Evolutionary conservation across 2,329 filamentous ascomycete genomes (phyloP).

Genomic region (Colletotrichum lindemuthianum): DNA sequence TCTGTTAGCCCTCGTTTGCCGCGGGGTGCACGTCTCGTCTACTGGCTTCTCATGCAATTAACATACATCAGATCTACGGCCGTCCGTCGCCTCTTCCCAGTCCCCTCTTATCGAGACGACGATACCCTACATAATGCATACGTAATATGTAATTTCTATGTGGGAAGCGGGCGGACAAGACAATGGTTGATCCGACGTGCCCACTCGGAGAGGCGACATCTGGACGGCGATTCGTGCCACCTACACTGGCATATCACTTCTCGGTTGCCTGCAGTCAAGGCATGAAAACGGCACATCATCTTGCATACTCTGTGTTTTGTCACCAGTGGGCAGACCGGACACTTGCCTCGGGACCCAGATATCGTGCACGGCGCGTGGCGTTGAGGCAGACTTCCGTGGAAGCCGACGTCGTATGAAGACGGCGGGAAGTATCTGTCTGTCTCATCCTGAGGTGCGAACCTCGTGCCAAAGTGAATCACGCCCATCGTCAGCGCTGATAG

Average conservation of each 20-base stretch:
- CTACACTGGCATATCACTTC: conserved; percentile 7
- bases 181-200: conserved; percentile 24
- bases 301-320: conserved; percentile 32
- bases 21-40: conserved; percentile 26
- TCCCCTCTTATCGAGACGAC: conserved; percentile 5
- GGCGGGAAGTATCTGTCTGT: conserved; percentile 15
- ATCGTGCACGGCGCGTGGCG: conserved; percentile 13
- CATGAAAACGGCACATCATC: conserved; percentile 39
- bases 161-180: conserved; percentile 8
- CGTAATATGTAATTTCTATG: not conserved
- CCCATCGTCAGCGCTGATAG: conserved; percentile 18
- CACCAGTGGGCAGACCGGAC: conserved; percentile 3
- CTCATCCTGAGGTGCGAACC: conserved; percentile 32
- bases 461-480: conserved; percentile 33
- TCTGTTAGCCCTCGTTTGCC: conserved; percentile 30
- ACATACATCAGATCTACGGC: conserved; percentile 30
- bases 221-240: conserved; percentile 32
- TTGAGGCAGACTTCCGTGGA: conserved; percentile 21
- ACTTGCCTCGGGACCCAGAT: conserved; percentile 1
- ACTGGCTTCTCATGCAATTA: conserved; percentile 23
- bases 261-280: conserved; percentile 34
- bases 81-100: conserved; percentile 1
- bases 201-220: conserved; percentile 24
- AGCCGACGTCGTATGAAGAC: conserved; percentile 23
- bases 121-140: conserved; percentile 26